Evolutionary conservation across 441 rosid genomes (phyloP).

Genomic region (Bocquillonia castaneifolia): DNA sequence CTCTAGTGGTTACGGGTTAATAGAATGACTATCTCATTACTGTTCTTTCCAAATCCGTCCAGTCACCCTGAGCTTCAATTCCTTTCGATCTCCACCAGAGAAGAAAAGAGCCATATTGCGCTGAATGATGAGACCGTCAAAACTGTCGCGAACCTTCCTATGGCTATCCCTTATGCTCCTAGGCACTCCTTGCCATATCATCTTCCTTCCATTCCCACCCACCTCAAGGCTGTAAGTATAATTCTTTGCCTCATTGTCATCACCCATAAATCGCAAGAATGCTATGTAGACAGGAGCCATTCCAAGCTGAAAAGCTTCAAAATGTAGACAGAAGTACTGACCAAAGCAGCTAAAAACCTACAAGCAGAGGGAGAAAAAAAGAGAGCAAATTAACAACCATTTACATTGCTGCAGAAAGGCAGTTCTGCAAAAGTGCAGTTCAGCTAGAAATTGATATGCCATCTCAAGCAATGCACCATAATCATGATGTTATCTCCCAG

Average conservation of each 20-base stretch:
- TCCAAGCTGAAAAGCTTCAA: constrained; percentile 72
- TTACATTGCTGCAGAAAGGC: neutral
- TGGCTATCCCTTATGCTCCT: constrained; percentile 73
- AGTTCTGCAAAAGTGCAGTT: neutral
- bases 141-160: constrained; percentile 63
- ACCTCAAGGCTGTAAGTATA: constrained; percentile 73
- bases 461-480: neutral
- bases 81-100: constrained; percentile 71
- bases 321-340: constrained; percentile 63
- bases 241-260: constrained; percentile 60
- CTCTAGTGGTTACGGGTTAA: constrained; percentile 5
- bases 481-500: neutral
- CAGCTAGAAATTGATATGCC: neutral
- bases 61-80: constrained; percentile 65
- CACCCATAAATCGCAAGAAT: constrained; percentile 68
- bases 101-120: constrained; percentile 72
- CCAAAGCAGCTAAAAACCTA: constrained; percentile 78
- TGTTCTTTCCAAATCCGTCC: constrained; percentile 81
- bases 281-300: constrained; percentile 70
- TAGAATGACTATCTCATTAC: constrained; percentile 24
- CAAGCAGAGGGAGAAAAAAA: neutral
- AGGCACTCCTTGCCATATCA: constrained; percentile 74
- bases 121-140: constrained; percentile 71
- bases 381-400: constrained; percentile 7
- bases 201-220: constrained; percentile 68